Conservation (phyloP, 2,329 filamentous ascomycete species). For the Sclerotinia subarctica region DNA sequence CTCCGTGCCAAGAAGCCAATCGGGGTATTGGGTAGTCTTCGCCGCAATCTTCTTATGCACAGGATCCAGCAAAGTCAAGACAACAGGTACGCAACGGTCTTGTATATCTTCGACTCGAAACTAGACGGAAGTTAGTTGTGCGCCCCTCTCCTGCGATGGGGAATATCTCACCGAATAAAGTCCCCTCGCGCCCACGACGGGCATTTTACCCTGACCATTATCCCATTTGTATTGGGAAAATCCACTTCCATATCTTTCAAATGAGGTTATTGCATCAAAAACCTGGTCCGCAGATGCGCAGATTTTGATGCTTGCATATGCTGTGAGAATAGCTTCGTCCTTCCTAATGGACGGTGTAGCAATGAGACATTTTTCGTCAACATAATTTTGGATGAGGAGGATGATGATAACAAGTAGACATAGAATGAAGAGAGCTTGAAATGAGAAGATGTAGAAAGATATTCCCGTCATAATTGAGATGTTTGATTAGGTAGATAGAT, state of each 20-base stretch:
- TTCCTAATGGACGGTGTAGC: conserved; percentile 24
- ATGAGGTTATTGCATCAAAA: conserved; percentile 24
- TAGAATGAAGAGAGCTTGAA: conserved; percentile 10
- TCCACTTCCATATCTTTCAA: conserved; percentile 24
- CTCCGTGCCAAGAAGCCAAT: conserved; percentile 28
- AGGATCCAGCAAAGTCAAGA: conserved; percentile 26
- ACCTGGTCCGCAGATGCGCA: conserved; percentile 28
- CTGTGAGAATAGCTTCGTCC: conserved; percentile 24
- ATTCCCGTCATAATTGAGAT: conserved; percentile 1
- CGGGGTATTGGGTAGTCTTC: conserved; percentile 22
- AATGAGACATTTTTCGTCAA: conserved; percentile 19
- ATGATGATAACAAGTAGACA: conserved; percentile 22
- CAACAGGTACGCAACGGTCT: conserved; percentile 11
- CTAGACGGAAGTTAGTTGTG: neutral
- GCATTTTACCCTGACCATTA: conserved; percentile 22
- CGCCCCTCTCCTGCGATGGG: neutral
- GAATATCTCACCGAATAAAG: conserved; percentile 23
- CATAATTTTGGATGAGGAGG: conserved; percentile 21
- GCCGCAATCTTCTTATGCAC: conserved; percentile 25
- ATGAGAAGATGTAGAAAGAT: conserved; percentile 3
- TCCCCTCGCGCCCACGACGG: conserved; percentile 25
- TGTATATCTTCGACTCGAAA: conserved; percentile 10
- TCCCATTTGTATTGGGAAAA: conserved; percentile 27
- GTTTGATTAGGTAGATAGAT: neutral
- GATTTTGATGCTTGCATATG: conserved; percentile 26